A percentile compares a stretch with the other conserved stretches of the same genome.
These are phyloP conservation scores for Ulota crispa DNA, from an alignment of 225 moss, liverwort and hornwort species.

Conservation along the genomic window DNA sequence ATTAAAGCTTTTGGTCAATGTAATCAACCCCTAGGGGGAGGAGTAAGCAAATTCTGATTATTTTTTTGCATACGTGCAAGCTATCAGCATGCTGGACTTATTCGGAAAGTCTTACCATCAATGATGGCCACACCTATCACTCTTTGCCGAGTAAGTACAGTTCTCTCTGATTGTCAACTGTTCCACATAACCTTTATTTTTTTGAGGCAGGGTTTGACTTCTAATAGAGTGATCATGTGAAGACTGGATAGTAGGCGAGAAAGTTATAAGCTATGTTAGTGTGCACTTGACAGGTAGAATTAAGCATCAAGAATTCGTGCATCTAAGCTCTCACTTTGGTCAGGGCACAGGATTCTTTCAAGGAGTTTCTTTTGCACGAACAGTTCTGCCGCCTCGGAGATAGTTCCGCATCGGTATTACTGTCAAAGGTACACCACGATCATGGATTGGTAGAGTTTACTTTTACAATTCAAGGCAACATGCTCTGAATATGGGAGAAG, in stretches of 20 bases:
- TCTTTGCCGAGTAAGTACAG: constrained; percentile 62
- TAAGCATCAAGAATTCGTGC: constrained; percentile 2
- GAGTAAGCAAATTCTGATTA: constrained; percentile 24
- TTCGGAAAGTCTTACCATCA: constrained; percentile 56
- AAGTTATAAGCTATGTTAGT: constrained; percentile 2
- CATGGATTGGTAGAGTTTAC: not conserved
- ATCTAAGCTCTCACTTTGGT: constrained; percentile 40
- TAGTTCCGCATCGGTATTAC: constrained; percentile 23
- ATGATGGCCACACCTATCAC: constrained; percentile 38
- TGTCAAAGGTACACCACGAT: constrained; percentile 42
- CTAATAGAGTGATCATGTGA: not conserved
- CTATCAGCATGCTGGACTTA: constrained; percentile 68
- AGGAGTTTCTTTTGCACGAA: constrained; percentile 67
- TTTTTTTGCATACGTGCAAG: constrained; percentile 29
- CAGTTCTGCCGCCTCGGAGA: constrained; percentile 53
- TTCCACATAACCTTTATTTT: not conserved
- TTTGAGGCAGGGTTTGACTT: not conserved
- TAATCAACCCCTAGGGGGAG: not conserved
- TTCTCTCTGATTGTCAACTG: constrained; percentile 6
- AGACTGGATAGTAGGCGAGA: not conserved
- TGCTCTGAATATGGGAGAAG: not conserved
- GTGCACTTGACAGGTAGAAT: constrained; percentile 4
- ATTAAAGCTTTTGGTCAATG: not conserved
- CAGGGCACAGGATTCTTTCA: constrained; percentile 67
- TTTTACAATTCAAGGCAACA: not conserved